Conservation (phyloP, 139 green algal species). For the Bryopsis sp. region DNA sequence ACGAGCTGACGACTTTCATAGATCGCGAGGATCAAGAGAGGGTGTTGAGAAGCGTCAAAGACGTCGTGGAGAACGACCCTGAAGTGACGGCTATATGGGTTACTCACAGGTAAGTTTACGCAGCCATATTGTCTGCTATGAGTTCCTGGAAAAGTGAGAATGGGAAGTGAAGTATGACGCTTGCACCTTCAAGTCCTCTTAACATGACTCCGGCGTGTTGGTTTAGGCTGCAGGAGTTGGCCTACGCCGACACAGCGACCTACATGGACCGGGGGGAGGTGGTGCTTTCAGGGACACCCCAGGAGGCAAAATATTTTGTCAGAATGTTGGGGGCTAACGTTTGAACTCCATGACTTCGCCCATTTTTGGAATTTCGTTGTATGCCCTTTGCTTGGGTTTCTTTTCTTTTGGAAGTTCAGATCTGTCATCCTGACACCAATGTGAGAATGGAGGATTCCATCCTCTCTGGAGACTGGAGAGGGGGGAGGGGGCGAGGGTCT, state of each 20-base stretch:
- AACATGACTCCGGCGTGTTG: not conserved
- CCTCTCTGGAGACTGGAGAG: no score
- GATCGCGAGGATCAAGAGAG: slow-evolving; percentile 80
- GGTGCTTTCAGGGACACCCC: slow-evolving; percentile 46
- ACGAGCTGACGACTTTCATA: slow-evolving; percentile 98
- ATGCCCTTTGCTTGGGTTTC: no score
- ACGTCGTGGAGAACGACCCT: slow-evolving; percentile 20
- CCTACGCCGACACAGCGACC: slow-evolving; percentile 73
- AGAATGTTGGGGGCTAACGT: slow-evolving; percentile 32
- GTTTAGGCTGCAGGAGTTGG: slow-evolving; percentile 82
- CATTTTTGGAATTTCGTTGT: no score
- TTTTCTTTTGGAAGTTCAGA: no score
- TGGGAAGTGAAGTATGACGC: no score
- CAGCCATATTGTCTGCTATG: no score
- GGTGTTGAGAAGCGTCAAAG: slow-evolving; percentile 62
- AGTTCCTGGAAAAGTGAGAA: no score
- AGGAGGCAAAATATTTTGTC: slow-evolving; percentile 37
- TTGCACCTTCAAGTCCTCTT: not conserved
- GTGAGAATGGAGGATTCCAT: no score
- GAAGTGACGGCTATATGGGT: slow-evolving; percentile 87
- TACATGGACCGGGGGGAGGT: slow-evolving; percentile 82
- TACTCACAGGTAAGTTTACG: slow-evolving; percentile 73
- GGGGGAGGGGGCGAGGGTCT: no score
- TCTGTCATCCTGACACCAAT: no score
- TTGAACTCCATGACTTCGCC: no score